phyloP scores from a whole-genome alignment of 1,284 basidiomycete species.

The Meira nashicola region DNA sequence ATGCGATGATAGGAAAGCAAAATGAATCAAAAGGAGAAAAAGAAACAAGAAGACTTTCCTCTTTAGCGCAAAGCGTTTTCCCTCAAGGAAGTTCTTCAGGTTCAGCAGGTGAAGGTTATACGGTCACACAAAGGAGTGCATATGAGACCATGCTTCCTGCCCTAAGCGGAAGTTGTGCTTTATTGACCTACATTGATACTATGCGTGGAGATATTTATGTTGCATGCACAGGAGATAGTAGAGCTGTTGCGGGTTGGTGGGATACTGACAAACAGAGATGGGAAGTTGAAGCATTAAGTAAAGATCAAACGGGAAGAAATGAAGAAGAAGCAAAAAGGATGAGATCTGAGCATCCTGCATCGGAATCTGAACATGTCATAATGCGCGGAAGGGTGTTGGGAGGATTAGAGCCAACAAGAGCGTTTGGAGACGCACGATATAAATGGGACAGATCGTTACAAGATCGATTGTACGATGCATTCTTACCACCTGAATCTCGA shows the following conservation, averaged over 20 bases:
- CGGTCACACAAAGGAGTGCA: constrained; percentile 42
- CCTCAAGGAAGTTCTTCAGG: constrained; percentile 20
- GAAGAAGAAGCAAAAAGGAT: constrained; percentile 72
- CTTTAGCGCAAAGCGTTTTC: constrained; percentile 48
- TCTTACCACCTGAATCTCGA: constrained; percentile 41
- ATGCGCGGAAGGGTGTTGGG: constrained; percentile 67
- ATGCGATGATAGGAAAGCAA: background rate
- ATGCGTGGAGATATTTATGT: constrained; percentile 50
- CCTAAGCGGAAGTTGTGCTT: constrained; percentile 44
- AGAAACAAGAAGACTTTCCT: constrained; percentile 31
- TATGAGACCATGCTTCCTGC: constrained; percentile 50
- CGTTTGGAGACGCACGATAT: constrained; percentile 91
- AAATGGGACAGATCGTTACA: constrained; percentile 62
- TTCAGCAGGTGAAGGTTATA: constrained; percentile 17
- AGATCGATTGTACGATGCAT: constrained; percentile 52
- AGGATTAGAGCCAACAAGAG: constrained; percentile 86
- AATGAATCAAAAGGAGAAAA: background rate
- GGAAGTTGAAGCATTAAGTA: constrained; percentile 83
- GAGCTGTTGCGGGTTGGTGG: constrained; percentile 93
- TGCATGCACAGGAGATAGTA: constrained; percentile 86
- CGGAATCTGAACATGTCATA: constrained; percentile 77
- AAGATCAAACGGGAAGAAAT: constrained; percentile 93
- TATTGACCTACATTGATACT: constrained; percentile 49
- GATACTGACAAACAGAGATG: constrained; percentile 58
- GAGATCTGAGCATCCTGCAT: constrained; percentile 70